These are phyloP conservation scores for Phytophthora pseudosyringae DNA, from an alignment of 352 stramenopile species.

Conservation along the genomic window DNA sequence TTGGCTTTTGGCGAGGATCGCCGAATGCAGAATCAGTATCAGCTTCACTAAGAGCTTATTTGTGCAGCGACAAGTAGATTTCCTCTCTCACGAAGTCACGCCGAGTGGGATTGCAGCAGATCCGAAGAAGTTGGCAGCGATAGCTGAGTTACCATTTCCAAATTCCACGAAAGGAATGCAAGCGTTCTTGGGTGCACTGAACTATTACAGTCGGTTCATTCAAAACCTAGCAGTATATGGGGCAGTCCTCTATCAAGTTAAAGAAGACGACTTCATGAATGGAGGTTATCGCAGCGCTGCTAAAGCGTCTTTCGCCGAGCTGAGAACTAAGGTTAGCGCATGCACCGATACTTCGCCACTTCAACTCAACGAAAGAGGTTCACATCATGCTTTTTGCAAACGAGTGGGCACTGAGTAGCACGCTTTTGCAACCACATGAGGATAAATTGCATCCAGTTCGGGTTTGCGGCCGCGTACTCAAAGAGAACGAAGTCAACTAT, in stretches of 20 bases:
- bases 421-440: not conserved
- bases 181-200: not conserved
- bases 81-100: not conserved
- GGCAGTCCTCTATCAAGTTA: not conserved
- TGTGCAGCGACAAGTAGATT: not conserved
- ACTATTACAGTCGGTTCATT: constrained; percentile 6
- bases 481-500: constrained; percentile 3
- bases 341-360: not conserved
- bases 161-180: constrained; percentile 1
- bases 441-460: not conserved
- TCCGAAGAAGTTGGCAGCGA: not conserved
- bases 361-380: not conserved
- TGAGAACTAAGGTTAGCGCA: not conserved
- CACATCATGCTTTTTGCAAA: not conserved
- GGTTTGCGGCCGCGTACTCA: constrained; percentile 7
- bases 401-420: constrained; percentile 2
- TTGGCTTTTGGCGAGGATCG: not conserved
- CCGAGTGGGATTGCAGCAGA: not conserved
- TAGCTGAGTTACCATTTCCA: not conserved
- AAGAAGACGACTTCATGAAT: not conserved
- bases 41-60: not conserved
- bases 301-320: too few relatives aligned
- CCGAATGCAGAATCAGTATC: not conserved
- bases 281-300: not conserved
- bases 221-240: not conserved